Evolutionary conservation across 78 protist species (phyloP).

Genomic region (Isochrysis galbana): DNA sequence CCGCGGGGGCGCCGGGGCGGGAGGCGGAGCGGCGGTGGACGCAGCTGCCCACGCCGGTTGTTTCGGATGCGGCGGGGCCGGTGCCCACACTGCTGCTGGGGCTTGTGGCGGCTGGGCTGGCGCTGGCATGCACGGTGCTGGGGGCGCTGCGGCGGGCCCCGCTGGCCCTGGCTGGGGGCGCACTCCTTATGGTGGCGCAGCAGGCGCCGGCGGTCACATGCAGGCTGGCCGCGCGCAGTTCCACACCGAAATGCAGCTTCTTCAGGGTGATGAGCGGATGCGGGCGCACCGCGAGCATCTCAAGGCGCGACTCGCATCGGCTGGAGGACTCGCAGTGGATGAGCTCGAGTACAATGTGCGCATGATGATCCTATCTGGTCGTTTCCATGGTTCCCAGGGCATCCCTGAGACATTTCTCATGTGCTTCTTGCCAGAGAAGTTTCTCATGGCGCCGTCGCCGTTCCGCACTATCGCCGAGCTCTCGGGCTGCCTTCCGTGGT

Average conservation of each 20-base stretch:
- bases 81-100: no score
- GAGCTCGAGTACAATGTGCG: conserved; percentile 3
- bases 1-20: no score
- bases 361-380: neutral
- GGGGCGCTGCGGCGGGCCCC: no score
- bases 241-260: neutral
- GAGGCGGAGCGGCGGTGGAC: no score
- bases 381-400: neutral
- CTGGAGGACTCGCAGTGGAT: neutral
- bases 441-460: neutral
- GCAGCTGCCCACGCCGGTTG: no score
- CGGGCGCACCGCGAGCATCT: neutral
- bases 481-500: neutral
- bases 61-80: no score
- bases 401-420: neutral
- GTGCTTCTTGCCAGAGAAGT: neutral
- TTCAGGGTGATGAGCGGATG: conserved; percentile 12
- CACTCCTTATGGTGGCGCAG: no score
- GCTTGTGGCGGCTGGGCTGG: no score
- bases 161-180: no score
- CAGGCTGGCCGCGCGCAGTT: no score
- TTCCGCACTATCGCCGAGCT: conserved; percentile 12
- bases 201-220: no score
- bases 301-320: neutral
- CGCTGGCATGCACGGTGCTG: no score